A percentile compares a stretch with the other conserved stretches of the same genome.
Conservation (phyloP, 1,284 basidiomycete species). For the Acaromyces ingoldii region DNA sequence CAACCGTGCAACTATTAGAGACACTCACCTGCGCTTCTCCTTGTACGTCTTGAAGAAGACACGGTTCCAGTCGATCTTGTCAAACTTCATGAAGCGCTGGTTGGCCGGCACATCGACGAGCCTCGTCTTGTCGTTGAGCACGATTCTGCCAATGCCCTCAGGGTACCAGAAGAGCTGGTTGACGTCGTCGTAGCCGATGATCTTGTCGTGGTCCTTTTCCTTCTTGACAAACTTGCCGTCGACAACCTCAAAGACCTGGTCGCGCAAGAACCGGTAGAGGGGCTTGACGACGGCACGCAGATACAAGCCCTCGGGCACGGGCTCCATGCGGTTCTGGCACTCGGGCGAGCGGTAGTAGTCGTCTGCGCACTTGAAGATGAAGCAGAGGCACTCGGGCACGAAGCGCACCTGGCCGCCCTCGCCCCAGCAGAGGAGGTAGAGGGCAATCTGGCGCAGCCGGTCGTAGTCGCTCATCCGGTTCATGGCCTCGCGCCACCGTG, state of each 20-base stretch:
- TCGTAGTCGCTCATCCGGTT: conserved; percentile 98
- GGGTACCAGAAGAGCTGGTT: conserved; percentile 99
- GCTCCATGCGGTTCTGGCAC: conserved; percentile 87
- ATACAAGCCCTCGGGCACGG: conserved; percentile 92
- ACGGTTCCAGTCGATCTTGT: conserved; percentile 51
- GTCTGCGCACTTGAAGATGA: conserved; percentile 99
- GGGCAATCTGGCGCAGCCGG: conserved; percentile 87
- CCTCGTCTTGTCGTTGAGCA: conserved; percentile 74
- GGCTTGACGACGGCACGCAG: conserved; percentile 87
- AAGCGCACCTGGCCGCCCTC: conserved; percentile 99
- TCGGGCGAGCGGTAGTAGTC: conserved; percentile 99
- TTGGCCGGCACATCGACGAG: conserved; percentile 53
- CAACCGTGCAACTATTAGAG: neutral
- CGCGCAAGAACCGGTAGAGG: conserved; percentile 92
- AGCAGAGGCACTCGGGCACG: conserved; percentile 91
- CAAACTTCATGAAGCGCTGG: conserved; percentile 52
- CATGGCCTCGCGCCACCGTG: conserved; percentile 96
- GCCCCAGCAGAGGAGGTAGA: conserved; percentile 95
- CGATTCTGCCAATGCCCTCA: conserved; percentile 90
- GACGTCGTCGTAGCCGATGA: conserved; percentile 98
- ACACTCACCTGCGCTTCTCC: conserved; percentile 35
- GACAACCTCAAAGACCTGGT: conserved; percentile 94
- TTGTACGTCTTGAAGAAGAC: conserved; percentile 52
- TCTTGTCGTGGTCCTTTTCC: conserved; percentile 87
- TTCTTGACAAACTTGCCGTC: conserved; percentile 87